phyloP scores from a whole-genome alignment of 2,329 filamentous ascomycete species.

The Exserohilum rostratum region DNA sequence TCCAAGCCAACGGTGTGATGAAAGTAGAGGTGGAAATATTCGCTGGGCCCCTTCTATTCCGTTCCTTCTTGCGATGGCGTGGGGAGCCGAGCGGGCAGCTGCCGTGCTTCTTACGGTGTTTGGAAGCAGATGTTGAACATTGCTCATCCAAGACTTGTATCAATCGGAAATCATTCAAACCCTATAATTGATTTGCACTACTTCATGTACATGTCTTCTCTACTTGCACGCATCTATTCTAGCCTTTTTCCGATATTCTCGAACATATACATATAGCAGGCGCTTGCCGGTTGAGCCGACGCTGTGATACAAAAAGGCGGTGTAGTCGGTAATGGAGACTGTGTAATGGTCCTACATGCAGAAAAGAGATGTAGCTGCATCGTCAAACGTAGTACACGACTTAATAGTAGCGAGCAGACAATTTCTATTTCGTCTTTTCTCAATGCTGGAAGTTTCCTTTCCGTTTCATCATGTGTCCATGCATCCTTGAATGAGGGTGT shows the following conservation, averaged over 20 bases:
- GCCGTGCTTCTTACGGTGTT: not conserved
- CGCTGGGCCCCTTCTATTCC: not conserved
- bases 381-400: not conserved
- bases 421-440: not conserved
- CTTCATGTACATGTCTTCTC: not conserved
- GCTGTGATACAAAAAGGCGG: not conserved
- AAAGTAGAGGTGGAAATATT: not conserved
- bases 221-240: not conserved
- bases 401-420: not conserved
- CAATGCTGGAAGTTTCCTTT: not conserved
- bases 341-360: not conserved
- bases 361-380: not conserved
- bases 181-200: not conserved
- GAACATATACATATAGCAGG: not conserved
- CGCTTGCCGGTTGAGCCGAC: not conserved
- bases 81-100: not conserved
- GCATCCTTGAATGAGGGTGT: not conserved
- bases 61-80: not conserved
- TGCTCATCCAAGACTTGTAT: not conserved
- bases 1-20: not conserved
- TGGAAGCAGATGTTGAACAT: not conserved
- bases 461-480: not conserved
- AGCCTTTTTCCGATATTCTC: not conserved
- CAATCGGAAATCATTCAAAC: not conserved
- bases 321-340: not conserved